Evolutionary conservation across 352 stramenopile species (phyloP).

Genomic region (Phytophthora foliorum): DNA sequence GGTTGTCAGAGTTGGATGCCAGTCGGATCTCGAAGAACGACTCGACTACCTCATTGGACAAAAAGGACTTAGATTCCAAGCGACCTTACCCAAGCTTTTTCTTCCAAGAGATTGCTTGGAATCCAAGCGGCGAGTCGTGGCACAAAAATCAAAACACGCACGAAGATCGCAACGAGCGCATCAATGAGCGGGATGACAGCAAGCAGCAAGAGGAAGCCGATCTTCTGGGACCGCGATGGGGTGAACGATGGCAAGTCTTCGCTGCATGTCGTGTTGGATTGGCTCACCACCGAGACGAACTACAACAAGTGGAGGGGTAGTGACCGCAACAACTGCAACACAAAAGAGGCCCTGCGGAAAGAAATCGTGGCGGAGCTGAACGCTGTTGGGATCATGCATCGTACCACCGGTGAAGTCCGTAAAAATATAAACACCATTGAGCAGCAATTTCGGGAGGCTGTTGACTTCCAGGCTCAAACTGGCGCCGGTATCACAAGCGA

Average conservation of each 20-base stretch:
- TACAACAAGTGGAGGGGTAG: slow-evolving; percentile 11
- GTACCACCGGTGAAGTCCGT: neutral
- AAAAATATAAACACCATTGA: slow-evolving; percentile 3
- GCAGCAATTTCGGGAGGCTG: slow-evolving; percentile 2
- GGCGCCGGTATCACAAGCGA: slow-evolving; percentile 3
- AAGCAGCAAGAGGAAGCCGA: neutral
- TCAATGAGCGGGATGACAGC: neutral
- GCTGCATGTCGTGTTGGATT: too few relatives aligned
- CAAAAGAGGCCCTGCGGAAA: slow-evolving; percentile 6
- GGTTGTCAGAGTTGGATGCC: slow-evolving; percentile 2
- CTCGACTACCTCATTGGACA: neutral
- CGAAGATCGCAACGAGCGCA: neutral
- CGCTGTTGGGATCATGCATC: slow-evolving; percentile 1
- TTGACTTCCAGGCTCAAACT: neutral
- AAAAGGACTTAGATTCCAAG: slow-evolving; percentile 12
- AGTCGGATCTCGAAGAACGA: neutral
- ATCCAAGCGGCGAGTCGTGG: neutral
- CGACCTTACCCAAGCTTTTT: slow-evolving; percentile 9
- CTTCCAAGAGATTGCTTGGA: slow-evolving; percentile 10
- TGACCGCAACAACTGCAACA: slow-evolving; percentile 4
- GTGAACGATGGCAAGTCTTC: too few relatives aligned
- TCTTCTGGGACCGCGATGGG: too few relatives aligned
- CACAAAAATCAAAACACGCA: neutral
- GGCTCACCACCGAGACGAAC: too few relatives aligned
- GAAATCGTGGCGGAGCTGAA: neutral